Base-by-base conservation (phyloP, 352 stramenopile species). In the Pythium apleroticum region DNA sequence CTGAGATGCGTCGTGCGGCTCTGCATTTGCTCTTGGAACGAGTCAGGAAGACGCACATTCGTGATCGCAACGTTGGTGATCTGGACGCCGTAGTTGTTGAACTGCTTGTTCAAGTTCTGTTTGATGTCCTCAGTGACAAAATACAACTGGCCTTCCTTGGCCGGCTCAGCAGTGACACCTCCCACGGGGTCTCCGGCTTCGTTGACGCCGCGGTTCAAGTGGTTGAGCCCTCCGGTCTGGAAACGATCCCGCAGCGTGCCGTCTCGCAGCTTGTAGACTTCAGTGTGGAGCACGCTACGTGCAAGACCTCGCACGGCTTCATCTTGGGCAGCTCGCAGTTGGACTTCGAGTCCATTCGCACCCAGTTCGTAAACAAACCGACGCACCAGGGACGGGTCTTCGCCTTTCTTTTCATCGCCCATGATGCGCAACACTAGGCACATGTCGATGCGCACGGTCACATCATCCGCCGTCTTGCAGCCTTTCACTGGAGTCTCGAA, bases 331-430 rank as follows among this genome's bases (percentile, higher is more conserved):
- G 86, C 85, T 8, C 80, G 78, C 1, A 97, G 76, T 69, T 96
- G 90, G 30, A 90, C 77, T 55, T 96, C 86, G 19, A 97, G 79
- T 3, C 89, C 88, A 53, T 89, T 85, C 0, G 89, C 78, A 1
- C 86, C 90, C 12, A 97, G 72, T 63, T 96, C 86, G 69, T 97
- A 95, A 6, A 97, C 88, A 58, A 97, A 97, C 19, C 81, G 88
- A 5, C 85, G 86, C 19, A 97, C 90, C 31, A 96, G 76, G 17
- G 75, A 66, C 0, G 88, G 88, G 64, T 97, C 82, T 71, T 97
- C 90, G 15, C 83, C 86, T 35, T 89, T 89, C n/a, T 66, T 66
- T 50, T 76, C 74, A 59, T 96, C 88, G 33, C 88, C 88, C 86
- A 96, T 96, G 74, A 97, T 96, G 20, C 89, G 84, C 3, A 97